phyloP scores from a whole-genome alignment of 768 basidiomycete species.

The Strobilomyces dryophilus region DNA sequence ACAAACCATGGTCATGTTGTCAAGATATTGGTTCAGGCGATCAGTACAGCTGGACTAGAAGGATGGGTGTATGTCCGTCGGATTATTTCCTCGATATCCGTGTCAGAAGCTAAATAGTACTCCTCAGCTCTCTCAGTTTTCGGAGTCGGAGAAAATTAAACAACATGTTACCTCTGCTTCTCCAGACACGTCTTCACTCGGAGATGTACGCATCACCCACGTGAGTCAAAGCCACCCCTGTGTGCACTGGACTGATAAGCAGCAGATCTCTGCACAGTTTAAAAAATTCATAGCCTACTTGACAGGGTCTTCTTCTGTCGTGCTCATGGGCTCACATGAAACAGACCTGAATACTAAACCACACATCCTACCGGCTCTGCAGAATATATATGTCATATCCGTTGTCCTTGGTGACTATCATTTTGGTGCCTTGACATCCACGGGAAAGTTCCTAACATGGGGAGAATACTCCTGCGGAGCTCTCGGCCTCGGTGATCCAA shows the following conservation, averaged over 20 bases:
- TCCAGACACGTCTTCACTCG: constrained; percentile 35
- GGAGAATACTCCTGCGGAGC: constrained; percentile 75
- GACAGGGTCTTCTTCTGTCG: constrained; percentile 60
- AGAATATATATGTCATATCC: constrained; percentile 76
- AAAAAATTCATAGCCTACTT: constrained; percentile 79
- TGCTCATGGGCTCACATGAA: constrained; percentile 63
- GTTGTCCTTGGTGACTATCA: constrained; percentile 94
- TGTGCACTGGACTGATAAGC: constrained; percentile 1
- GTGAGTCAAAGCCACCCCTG: constrained; percentile 40
- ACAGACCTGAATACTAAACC: constrained; percentile 44
- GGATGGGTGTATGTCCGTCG: constrained; percentile 75
- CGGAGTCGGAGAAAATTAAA: constrained; percentile 52
- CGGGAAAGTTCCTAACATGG: constrained; percentile 80
- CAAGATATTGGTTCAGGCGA: constrained; percentile 46
- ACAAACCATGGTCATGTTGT: constrained; percentile 79
- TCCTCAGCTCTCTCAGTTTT: constrained; percentile 67
- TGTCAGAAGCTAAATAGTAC: background rate
- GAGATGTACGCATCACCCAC: constrained; percentile 67
- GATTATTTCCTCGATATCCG: background rate
- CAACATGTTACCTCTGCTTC: constrained; percentile 43
- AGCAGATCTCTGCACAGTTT: constrained; percentile 82
- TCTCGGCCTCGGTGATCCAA: constrained; percentile 80
- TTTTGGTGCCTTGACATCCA: constrained; percentile 74
- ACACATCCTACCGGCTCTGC: constrained; percentile 67
- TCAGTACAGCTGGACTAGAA: constrained; percentile 34